Conservation (phyloP, 129 eudicot species). For the Daucus carota region DNA sequence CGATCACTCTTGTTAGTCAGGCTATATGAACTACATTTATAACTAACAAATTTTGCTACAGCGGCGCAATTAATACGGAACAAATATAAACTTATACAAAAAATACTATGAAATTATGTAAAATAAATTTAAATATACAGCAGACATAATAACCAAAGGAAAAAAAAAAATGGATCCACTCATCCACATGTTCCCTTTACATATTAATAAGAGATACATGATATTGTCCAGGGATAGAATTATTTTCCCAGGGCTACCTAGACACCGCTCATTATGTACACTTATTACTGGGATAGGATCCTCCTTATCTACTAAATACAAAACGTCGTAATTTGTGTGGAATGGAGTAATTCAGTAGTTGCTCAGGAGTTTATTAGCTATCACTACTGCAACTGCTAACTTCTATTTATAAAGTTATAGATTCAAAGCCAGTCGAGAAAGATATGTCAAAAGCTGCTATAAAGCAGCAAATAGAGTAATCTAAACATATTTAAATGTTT, state of each 20-base stretch:
- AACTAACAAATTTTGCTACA: neutral
- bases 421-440: neutral
- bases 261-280: neutral
- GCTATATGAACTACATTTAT: neutral
- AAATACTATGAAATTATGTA: neutral
- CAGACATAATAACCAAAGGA: neutral
- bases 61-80: neutral
- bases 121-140: neutral
- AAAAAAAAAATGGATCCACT: neutral
- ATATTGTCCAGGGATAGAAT: neutral
- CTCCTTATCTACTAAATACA: slow-evolving; percentile 1
- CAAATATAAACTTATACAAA: neutral
- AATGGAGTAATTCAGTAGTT: neutral
- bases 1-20: neutral
- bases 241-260: neutral
- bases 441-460: neutral
- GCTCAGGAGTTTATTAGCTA: neutral
- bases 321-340: neutral
- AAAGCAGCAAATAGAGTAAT: neutral
- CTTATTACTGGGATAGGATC: neutral
- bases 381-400: neutral
- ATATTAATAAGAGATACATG: neutral
- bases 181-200: neutral
- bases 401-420: neutral
- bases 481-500: neutral